Base-by-base conservation (phyloP, 495 filamentous ascomycete genomes). In the Aspergillus ostianus region DNA sequence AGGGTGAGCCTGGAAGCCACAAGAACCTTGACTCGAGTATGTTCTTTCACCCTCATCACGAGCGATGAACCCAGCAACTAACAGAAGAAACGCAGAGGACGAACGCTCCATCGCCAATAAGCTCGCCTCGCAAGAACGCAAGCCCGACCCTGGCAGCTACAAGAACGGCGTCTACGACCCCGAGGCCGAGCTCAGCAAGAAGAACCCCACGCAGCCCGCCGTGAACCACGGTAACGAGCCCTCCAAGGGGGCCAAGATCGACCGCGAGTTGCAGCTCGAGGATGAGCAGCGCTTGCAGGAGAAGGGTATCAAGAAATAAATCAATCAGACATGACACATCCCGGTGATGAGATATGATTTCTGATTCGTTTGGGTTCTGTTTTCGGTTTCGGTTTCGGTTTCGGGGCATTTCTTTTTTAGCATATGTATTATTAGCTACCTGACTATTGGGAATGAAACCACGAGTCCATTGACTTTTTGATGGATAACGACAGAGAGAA, bases 31-130 rank as follows among this genome's bases (percentile, higher is more conserved):
- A 93, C 64, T 87, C 90, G 18, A 93, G 89, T 90, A 77, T 36
- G 47, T 65, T 19, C 18, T 47, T n/a, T n/a, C n/a, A n/a, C n/a
- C n/a, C n/a, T n/a, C n/a, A n/a, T n/a, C n/a, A n/a, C n/a, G n/a
- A n/a, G n/a, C n/a, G n/a, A n/a, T n/a, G n/a, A n/a, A n/a, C n/a
- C n/a, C n/a, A n/a, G n/a, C n/a, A n/a, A n/a, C n/a, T n/a, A n/a
- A n/a, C n/a, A n/a, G n/a, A n/a, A n/a, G n/a, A n/a, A n/a, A n/a
- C n/a, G n/a, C n/a, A 92, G 87, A 95, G 82, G 90, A 93, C 67
- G 74, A 90, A 66, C 82, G 91, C 64, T 83, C 88, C 29, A 92
- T 95, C 63, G 87, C 86, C 62, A 91, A 92, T 79, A 87, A 84
- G 67, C 80, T 91, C 27, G 88, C 79, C 8, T 81, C 84, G 10